Percentiles rank a stretch among this genome's conserved stretches.
Conservation (phyloP, 2,329 filamentous ascomycete genomes). For the Colletotrichum euphorbiae region DNA sequence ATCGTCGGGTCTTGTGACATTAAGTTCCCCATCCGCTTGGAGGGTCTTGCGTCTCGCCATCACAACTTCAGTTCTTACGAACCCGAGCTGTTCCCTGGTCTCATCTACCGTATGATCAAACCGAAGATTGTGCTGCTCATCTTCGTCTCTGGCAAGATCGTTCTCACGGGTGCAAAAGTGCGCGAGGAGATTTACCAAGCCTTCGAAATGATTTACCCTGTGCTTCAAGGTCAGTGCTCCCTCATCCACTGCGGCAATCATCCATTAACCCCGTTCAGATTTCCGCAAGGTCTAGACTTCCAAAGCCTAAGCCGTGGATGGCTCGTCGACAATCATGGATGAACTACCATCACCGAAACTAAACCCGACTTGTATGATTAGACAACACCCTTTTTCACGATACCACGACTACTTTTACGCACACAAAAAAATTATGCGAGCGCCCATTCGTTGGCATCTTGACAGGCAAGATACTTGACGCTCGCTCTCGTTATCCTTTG, state of each 20-base stretch:
- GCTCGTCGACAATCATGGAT: constrained; percentile 34
- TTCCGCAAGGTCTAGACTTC: constrained; percentile 66
- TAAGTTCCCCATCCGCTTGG: constrained; percentile 98
- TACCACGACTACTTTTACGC: constrained; percentile 57
- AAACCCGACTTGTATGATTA: constrained; percentile 55
- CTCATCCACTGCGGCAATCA: constrained; percentile 22
- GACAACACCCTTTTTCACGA: constrained; percentile 55
- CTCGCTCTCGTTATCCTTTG: constrained; percentile 50
- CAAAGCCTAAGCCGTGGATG: constrained; percentile 1
- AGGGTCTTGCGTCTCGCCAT: constrained; percentile 95
- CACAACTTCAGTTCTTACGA: constrained; percentile 99
- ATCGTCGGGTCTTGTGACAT: constrained; percentile 99
- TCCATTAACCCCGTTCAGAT: constrained; percentile 50
- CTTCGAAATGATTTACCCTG: constrained; percentile 97
- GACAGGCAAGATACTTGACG: constrained; percentile 13
- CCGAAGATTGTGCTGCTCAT: constrained; percentile 98
- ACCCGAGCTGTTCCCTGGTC: constrained; percentile 96
- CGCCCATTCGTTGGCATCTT: constrained; percentile 18
- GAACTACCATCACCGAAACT: constrained; percentile 39
- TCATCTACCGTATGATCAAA: constrained; percentile 99
- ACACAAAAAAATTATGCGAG: constrained; percentile 35
- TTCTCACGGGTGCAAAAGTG: constrained; percentile 96
- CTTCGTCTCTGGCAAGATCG: constrained; percentile 98
- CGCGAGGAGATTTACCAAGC: constrained; percentile 98
- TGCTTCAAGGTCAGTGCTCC: constrained; percentile 78